Evolutionary conservation across 208 protist species (phyloP).

Genomic region (Leishmania lainsoni): DNA sequence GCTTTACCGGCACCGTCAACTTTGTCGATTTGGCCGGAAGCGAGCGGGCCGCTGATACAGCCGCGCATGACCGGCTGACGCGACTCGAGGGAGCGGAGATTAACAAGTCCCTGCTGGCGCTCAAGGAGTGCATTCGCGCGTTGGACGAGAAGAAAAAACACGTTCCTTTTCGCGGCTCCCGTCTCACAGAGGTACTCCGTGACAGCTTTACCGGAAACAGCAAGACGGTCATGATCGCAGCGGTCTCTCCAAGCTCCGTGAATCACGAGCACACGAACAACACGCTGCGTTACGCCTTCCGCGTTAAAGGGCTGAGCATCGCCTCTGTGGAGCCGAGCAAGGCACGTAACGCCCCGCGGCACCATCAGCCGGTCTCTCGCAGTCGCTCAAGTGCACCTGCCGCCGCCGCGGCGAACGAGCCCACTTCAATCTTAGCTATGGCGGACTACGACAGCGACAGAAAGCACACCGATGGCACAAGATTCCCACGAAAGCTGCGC

Average conservation of each 20-base stretch:
- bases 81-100: conserved; percentile 98
- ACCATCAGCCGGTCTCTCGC: conserved; percentile 14
- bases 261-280: conserved; percentile 97
- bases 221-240: conserved; percentile 96
- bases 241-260: conserved; percentile 83
- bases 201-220: conserved; percentile 96
- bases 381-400: not conserved
- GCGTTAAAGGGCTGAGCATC: conserved; percentile 85
- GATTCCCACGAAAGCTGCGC: conserved; percentile 4
- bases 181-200: conserved; percentile 96
- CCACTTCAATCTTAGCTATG: not conserved
- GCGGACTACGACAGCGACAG: not conserved
- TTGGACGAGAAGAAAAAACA: conserved; percentile 94
- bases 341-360: conserved; percentile 67
- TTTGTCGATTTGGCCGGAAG: conserved; percentile 99
- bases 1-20: conserved; percentile 75
- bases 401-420: not conserved
- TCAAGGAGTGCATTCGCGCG: conserved; percentile 99
- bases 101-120: conserved; percentile 98
- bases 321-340: conserved; percentile 56
- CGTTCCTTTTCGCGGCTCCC: conserved; percentile 95
- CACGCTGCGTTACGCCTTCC: conserved; percentile 98
- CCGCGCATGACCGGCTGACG: conserved; percentile 86
- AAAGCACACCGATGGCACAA: not conserved
- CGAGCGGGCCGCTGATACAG: conserved; percentile 95